phyloP scores from a whole-genome alignment of 2,329 filamentous ascomycete genomes.

The Ceratocystis diversiconidia region DNA sequence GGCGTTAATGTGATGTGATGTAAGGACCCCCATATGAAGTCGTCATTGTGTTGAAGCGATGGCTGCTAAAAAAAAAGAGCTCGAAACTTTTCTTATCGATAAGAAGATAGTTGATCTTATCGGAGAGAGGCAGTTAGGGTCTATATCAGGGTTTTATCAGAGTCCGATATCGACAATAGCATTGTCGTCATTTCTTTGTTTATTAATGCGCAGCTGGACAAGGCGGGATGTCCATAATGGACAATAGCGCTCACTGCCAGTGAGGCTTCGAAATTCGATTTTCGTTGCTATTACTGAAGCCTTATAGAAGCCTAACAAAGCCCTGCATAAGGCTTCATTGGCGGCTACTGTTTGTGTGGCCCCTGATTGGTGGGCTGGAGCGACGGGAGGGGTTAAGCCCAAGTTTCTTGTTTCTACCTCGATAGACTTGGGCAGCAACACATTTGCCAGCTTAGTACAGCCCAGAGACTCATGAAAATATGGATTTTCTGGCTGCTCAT shows the following conservation, averaged over 20 bases:
- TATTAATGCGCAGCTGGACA: neutral
- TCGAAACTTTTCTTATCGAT: slow-evolving; percentile 9
- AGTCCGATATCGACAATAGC: neutral
- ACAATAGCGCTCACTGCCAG: neutral
- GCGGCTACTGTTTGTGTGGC: neutral
- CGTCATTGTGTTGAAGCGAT: neutral
- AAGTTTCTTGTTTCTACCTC: too few relatives aligned
- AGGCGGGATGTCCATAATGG: neutral
- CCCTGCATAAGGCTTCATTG: neutral
- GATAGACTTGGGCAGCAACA: too few relatives aligned
- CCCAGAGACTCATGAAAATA: too few relatives aligned
- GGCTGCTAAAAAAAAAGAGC: neutral
- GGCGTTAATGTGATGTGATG: neutral
- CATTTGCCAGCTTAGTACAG: too few relatives aligned
- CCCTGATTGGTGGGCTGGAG: neutral
- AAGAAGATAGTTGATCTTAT: neutral
- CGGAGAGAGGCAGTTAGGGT: neutral
- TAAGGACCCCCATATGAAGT: neutral
- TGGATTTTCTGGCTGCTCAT: too few relatives aligned
- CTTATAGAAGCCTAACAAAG: neutral
- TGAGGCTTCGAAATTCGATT: too few relatives aligned
- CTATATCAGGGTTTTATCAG: neutral
- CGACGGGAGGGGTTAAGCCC: neutral
- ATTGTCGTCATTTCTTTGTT: neutral
- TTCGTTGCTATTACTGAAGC: neutral